Base-by-base conservation (phyloP, 768 basidiomycete genomes). In the Gyrodon lividus region DNA sequence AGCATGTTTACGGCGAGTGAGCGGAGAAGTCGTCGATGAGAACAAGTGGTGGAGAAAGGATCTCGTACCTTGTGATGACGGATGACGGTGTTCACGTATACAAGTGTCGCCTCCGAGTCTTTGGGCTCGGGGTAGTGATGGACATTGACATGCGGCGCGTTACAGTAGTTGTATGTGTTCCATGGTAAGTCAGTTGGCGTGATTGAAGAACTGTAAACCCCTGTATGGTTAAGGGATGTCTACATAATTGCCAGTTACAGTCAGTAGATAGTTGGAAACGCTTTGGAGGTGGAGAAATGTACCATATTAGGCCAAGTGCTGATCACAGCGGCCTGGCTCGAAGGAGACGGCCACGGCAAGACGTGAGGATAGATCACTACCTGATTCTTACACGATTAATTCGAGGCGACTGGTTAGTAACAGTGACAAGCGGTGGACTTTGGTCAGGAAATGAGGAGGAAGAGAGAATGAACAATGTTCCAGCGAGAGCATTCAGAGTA, bases 131-230 rank as follows among this genome's bases (percentile, higher is more conserved):
- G 38, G 46, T 77, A 79, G 52, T 77, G 72, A 31, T 57, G 61
- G 6, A 65, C 59, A 48, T 72, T 75, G 52, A 77, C 70, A 47
- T 75, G 77, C 0, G 77, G 75, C 0, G 77, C 77, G 45, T 79
- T 79, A 63, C 77, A 79, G 50, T 77, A 79, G 46, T 79, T 79
- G 66, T 79, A 78, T 23, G 76, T 79, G 62, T 77, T 72, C 78
- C 78, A 78, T 0, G 76, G 72, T 10, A 72, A 58, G 40, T 54
- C 31, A 0, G 48, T 48, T 9, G 78, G 77, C 1, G 78, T 78
- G 28, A 61, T 17, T 2, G 77, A 79, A 5, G 75, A 70, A 41
- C 74, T 70, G 59, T 79, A 79, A 24, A 79, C 61, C 6, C 77
- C 77, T n/a, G 54, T 56, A 26, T 24, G 20, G 22, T 42, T 43